phyloP scores from a whole-genome alignment of 768 basidiomycete genomes.

The Leccinum longicurvipes region DNA sequence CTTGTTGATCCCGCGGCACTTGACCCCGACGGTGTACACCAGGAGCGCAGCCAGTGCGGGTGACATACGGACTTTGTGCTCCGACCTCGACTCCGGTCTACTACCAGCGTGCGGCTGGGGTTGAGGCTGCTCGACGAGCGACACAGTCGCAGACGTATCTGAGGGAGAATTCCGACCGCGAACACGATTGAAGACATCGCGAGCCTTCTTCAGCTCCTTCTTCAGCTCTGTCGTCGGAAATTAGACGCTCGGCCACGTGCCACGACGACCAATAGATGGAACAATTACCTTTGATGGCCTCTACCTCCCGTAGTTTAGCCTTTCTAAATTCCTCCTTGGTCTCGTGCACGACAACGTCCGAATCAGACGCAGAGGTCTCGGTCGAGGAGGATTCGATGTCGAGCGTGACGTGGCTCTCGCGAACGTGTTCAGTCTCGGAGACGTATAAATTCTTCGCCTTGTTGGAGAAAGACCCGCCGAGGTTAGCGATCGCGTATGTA shows the following conservation, averaged over 20 bases:
- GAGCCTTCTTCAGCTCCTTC: slow-evolving; percentile 39
- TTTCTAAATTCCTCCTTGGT: slow-evolving; percentile 27
- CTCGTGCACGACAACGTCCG: slow-evolving; percentile 24
- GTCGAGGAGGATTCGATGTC: slow-evolving; percentile 44
- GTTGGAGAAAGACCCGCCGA: background rate
- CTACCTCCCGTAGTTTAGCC: slow-evolving; percentile 27
- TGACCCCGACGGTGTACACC: slow-evolving; percentile 94
- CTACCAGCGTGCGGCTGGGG: background rate
- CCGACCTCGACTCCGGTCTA: slow-evolving; percentile 14
- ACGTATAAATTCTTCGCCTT: slow-evolving; percentile 80
- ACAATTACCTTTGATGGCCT: slow-evolving; percentile 35
- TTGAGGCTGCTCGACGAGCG: slow-evolving; percentile 15
- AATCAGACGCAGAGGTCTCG: slow-evolving; percentile 36
- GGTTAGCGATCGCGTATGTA: background rate
- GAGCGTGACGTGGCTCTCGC: slow-evolving; percentile 32
- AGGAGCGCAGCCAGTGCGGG: slow-evolving; percentile 66
- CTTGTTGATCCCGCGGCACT: slow-evolving; percentile 87
- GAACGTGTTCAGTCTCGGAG: slow-evolving; percentile 34
- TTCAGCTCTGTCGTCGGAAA: slow-evolving; percentile 32
- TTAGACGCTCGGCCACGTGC: slow-evolving; percentile 13
- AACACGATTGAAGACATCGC: slow-evolving; percentile 40
- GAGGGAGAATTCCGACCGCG: slow-evolving; percentile 29
- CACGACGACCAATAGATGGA: background rate
- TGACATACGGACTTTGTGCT: slow-evolving; percentile 67
- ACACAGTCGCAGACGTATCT: slow-evolving; percentile 16